A percentile compares a stretch with the other conserved stretches of the same genome.
These are phyloP conservation scores for Debaryomyces psychrophilus DNA, from an alignment of 1,139 yeast species.

Conservation along the genomic window DNA sequence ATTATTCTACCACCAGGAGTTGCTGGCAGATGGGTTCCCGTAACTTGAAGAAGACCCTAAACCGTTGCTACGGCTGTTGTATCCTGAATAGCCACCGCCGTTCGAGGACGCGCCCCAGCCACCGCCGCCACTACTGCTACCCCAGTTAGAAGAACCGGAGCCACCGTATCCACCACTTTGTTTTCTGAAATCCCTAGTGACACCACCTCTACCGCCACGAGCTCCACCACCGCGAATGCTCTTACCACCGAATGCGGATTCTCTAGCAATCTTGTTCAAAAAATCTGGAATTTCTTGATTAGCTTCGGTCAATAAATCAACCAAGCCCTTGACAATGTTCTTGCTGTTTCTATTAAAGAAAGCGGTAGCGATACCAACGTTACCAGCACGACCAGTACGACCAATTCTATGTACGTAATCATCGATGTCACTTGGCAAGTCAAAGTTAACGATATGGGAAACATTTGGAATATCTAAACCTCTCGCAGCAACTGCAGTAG, in stretches of 20 bases:
- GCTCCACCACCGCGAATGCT: slow-evolving; percentile 52
- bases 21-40: slow-evolving; percentile 39
- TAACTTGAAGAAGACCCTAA: slow-evolving; percentile 27
- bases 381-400: slow-evolving; percentile 99
- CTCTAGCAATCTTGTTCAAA: slow-evolving; percentile 80
- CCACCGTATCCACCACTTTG: slow-evolving; percentile 36
- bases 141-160: slow-evolving; percentile 33
- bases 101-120: slow-evolving; percentile 25
- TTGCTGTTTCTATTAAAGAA: slow-evolving; percentile 96
- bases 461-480: slow-evolving; percentile 99
- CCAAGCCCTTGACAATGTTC: slow-evolving; percentile 83
- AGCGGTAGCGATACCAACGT: slow-evolving; percentile 96
- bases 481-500: slow-evolving; percentile 99
- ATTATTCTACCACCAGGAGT: slow-evolving; percentile 45
- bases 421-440: slow-evolving; percentile 94
- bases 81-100: slow-evolving; percentile 29
- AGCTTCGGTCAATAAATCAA: slow-evolving; percentile 89
- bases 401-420: slow-evolving; percentile 99
- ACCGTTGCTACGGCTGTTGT: slow-evolving; percentile 23
- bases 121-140: slow-evolving; percentile 14
- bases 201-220: slow-evolving; percentile 51
- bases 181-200: slow-evolving; percentile 64
- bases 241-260: slow-evolving; percentile 58
- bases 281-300: slow-evolving; percentile 96
- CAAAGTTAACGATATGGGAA: slow-evolving; percentile 95